Evolutionary conservation across 208 protist species (phyloP).

Genomic region (Wallacemonas sp.): DNA sequence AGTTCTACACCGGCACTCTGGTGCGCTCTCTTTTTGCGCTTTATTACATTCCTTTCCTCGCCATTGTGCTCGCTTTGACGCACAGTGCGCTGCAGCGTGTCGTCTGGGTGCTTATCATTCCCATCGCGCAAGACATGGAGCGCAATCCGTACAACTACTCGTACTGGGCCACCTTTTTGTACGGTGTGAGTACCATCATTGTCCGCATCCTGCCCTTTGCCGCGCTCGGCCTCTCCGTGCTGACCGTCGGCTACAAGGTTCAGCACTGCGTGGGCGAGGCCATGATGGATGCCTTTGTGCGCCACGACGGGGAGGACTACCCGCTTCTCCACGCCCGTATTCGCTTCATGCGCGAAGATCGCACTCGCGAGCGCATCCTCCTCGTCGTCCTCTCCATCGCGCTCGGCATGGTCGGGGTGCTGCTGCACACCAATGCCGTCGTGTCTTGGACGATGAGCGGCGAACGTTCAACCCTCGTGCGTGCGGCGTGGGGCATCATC

Average conservation of each 20-base stretch:
- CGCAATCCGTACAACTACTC: slow-evolving; percentile 61
- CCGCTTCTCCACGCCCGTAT: slow-evolving; percentile 60
- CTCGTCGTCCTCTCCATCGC: slow-evolving; percentile 37
- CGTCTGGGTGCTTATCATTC: slow-evolving; percentile 84
- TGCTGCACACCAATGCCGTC: slow-evolving; percentile 57
- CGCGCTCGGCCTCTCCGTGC: slow-evolving; percentile 55
- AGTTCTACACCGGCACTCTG: slow-evolving; percentile 64
- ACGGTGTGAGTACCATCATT: slow-evolving; percentile 58
- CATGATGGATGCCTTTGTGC: slow-evolving; percentile 75
- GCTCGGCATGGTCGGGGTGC: slow-evolving; percentile 23
- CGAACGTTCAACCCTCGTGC: slow-evolving; percentile 26
- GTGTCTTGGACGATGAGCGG: slow-evolving; percentile 44
- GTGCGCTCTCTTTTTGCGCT: slow-evolving; percentile 67
- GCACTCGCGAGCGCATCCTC: slow-evolving; percentile 39
- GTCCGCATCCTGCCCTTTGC: slow-evolving; percentile 63
- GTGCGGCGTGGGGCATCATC: slow-evolving; percentile 19
- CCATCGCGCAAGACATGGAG: slow-evolving; percentile 81
- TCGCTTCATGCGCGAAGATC: slow-evolving; percentile 59
- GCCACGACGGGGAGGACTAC: slow-evolving; percentile 69
- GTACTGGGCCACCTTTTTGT: slow-evolving; percentile 48
- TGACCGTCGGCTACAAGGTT: slow-evolving; percentile 73
- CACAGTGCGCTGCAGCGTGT: slow-evolving; percentile 82
- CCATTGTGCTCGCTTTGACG: slow-evolving; percentile 63
- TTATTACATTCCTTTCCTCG: slow-evolving; percentile 77
- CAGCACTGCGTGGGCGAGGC: slow-evolving; percentile 73